These are phyloP conservation scores for Lagerstroemia speciosa DNA, from an alignment of 345 rosid species.

Conservation along the genomic window DNA sequence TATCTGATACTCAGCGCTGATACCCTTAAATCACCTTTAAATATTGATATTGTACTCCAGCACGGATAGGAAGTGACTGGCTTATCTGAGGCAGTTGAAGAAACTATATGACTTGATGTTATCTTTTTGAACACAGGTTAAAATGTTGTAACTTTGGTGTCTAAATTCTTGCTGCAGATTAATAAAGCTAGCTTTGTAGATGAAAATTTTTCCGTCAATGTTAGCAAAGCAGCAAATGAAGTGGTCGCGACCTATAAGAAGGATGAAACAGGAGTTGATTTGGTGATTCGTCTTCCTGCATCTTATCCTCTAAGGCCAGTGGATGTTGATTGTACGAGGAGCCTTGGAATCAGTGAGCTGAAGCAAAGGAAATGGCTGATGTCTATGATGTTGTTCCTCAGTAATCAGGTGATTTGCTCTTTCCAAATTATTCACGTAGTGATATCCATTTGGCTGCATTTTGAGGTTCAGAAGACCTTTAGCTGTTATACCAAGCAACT, in stretches of 20 bases:
- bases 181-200: slow-evolving; percentile 74
- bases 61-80: neutral
- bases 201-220: slow-evolving; percentile 73
- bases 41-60: neutral
- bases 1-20: neutral
- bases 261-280: slow-evolving; percentile 94
- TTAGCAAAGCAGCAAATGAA: slow-evolving; percentile 91
- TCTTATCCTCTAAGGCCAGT: slow-evolving; percentile 80
- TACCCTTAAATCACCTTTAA: neutral
- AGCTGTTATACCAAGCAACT: neutral
- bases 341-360: slow-evolving; percentile 85
- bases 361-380: slow-evolving; percentile 96
- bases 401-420: slow-evolving; percentile 64
- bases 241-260: slow-evolving; percentile 90
- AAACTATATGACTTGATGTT: neutral
- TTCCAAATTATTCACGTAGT: neutral
- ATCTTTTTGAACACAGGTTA: neutral
- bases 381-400: slow-evolving; percentile 89
- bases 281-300: slow-evolving; percentile 79
- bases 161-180: slow-evolving; percentile 46
- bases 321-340: slow-evolving; percentile 76
- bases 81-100: neutral
- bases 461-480: neutral
- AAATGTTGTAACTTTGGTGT: slow-evolving; percentile 5
- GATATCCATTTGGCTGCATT: neutral